Evolutionary conservation across 495 filamentous ascomycete genomes (phyloP), one percentile per base, ranked within the genome.

Genomic region (Penicillium salamii): DNA sequence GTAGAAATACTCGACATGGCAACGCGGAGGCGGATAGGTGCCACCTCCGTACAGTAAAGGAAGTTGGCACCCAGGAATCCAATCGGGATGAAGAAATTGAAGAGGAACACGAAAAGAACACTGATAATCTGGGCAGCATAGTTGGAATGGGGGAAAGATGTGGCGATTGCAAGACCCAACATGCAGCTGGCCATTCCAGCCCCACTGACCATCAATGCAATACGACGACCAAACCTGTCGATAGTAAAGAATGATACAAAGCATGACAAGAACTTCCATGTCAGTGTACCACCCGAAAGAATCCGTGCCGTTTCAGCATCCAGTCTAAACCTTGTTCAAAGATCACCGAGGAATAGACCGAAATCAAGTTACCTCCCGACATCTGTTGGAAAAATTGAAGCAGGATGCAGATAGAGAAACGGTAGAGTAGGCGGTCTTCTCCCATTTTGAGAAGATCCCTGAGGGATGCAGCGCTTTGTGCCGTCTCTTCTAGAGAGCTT

Each of bases 151-250:
- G 23, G 23, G 8, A 26, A 26, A 26, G 23, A 26, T 8, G 23
- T 26, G 4, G 23, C 59, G 31, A 72, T 44, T 3, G 72, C 68
- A 18, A 79, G 68, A 24, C 70, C 69, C 0, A 74, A 47, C 73
- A 77, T 77, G 37, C 66, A 71, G 11, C 59, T 42, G 6, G 63
- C 65, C 61, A 74, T 73, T 31, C 76, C 78, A 7, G 58, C 52
- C 12, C 69, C 70, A 29, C 74, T 74, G 37, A 75, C 52, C 21
- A 80, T 70, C 55, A 79, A 65, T 3, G 73, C 58, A 3, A 62
- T 65, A 7, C 77, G 67, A 18, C 78, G 75, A 7, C 78, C 78
- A 31, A 74, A 55, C 5, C 66, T 57, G 46, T 80, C 76, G 46
- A 81, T 75, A 12, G 69, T 70, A 21, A 75, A 68, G 53, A 78